Conservation (phyloP, 257 asterid genomes). For the Eucommia ulmoides region DNA sequence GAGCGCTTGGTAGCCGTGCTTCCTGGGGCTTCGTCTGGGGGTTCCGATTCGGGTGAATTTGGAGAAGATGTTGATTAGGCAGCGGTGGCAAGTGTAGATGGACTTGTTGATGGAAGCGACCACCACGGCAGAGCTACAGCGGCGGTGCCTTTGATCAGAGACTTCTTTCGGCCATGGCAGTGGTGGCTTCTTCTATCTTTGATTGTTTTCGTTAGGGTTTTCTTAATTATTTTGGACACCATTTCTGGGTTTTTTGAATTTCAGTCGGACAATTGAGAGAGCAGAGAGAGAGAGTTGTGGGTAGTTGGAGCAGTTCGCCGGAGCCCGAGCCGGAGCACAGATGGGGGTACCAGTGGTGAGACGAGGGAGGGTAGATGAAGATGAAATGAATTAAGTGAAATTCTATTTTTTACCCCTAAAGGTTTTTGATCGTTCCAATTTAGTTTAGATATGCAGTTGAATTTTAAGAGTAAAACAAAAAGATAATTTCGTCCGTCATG, state of each 20-base stretch:
- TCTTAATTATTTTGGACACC: too few species aligned
- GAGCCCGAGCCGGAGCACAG: too few species aligned
- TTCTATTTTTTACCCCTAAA: too few species aligned
- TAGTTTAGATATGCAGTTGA: too few species aligned
- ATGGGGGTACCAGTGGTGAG: too few species aligned
- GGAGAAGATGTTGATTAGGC: constrained; percentile 63
- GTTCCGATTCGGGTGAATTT: constrained; percentile 51
- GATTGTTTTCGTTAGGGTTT: constrained; percentile 69
- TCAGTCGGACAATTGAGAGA: constrained; percentile 9
- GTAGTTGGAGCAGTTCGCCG: background rate
- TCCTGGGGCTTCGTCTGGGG: constrained; percentile 53
- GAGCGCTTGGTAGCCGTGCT: constrained; percentile 51
- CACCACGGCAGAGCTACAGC: constrained; percentile 38
- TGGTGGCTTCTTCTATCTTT: too few species aligned
- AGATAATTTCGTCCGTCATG: too few species aligned
- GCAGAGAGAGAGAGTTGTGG: constrained; percentile 1
- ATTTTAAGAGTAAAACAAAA: too few species aligned
- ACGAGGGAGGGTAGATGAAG: too few species aligned
- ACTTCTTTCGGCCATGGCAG: too few species aligned
- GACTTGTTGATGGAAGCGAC: constrained; percentile 67
- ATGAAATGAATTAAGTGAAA: too few species aligned
- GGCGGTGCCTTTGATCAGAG: constrained; percentile 55
- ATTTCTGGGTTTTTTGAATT: constrained; percentile 8
- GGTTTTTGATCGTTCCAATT: too few species aligned
- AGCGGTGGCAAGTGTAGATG: constrained; percentile 68